Evolutionary conservation across 176 grass and related monocot genomes (phyloP), one percentile per base, ranked within the genome.

Genomic region (Avena eriantha): DNA sequence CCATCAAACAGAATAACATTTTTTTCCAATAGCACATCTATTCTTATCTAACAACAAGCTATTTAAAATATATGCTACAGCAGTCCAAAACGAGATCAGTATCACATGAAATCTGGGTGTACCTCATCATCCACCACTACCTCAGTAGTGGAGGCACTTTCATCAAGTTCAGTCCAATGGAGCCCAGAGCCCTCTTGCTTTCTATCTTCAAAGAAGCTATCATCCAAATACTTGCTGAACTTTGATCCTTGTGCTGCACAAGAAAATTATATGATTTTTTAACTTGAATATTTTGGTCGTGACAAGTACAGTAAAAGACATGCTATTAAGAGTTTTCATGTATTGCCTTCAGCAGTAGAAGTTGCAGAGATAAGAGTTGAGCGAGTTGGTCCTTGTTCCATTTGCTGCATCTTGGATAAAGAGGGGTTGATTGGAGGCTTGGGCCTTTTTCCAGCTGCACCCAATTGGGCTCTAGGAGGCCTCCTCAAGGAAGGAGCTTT

Each of bases 71-170:
- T 79, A 33, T 6, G 15, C 61, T 58, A 57, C 21, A 57, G 21
- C 53, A 39, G 57, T 59, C 68, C 48, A 80, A 87, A 41, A 91
- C 4, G 5, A 69, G 69, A 72, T 72, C 45, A 87, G 18, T 18
- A 51, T 81, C 79, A 81, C 61, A 76, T 70, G 73, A 97, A 97
- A 88, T 97, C 94, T n/a, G 94, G 90, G 83, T 97, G 92, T 68
- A 94, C 92, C 71, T 97, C 94, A 45, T 97, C 92, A 70, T 92
- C 90, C 23, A 94, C 94, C 43, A 73, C 29, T 26, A 82, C 76
- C 29, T 92, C 86, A 16, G 75, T 78, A 73, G 56, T 31, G 80
- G 46, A 46, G 23, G n/a, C 51, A 73, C 19, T 53, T 73, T 76
- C 75, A 57, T 69, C 89, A 50, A 51, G 64, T 21, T 78, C 68